Evolutionary conservation across 2,329 filamentous ascomycete species (phyloP).

Genomic region (Cylindrodendrum hubeiense): DNA sequence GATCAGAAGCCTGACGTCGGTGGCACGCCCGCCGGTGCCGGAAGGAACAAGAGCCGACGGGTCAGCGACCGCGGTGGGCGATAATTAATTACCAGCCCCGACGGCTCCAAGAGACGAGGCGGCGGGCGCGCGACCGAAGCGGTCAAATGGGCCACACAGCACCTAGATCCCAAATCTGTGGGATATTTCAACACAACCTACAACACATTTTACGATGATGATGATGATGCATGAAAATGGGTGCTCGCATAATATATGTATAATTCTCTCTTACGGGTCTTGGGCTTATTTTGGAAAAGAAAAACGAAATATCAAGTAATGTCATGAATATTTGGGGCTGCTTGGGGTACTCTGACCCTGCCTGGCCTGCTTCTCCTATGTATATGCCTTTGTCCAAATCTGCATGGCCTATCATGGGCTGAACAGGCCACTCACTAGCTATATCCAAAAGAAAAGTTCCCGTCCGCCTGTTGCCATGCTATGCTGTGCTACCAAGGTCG

Average conservation of each 20-base stretch:
- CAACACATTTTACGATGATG: not conserved
- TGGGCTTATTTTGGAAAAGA: not conserved
- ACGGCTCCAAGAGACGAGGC: not conserved
- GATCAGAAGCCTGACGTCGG: slow-evolving; percentile 44
- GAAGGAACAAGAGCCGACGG: slow-evolving; percentile 29
- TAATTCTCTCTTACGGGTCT: not conserved
- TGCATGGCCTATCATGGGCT: not conserved
- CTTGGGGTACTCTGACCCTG: not conserved
- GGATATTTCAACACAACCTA: not conserved
- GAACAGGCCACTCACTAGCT: not conserved
- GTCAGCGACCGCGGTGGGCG: slow-evolving; percentile 31
- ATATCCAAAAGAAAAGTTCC: slow-evolving; percentile 2
- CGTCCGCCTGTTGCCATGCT: not conserved
- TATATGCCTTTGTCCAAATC: not conserved
- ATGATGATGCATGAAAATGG: slow-evolving; percentile 1
- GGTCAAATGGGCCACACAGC: not conserved
- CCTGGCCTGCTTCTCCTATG: slow-evolving; percentile 8
- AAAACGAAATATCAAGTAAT: not conserved
- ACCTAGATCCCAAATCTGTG: not conserved
- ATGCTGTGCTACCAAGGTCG: not conserved
- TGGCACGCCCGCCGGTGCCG: slow-evolving; percentile 5
- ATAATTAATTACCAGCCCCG: slow-evolving; percentile 15
- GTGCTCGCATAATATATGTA: not conserved
- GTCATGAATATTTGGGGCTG: not conserved
- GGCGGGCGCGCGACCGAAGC: too few species aligned